Conservation (phyloP, 2,329 filamentous ascomycete genomes). For the Hyphodiscus sp. region DNA sequence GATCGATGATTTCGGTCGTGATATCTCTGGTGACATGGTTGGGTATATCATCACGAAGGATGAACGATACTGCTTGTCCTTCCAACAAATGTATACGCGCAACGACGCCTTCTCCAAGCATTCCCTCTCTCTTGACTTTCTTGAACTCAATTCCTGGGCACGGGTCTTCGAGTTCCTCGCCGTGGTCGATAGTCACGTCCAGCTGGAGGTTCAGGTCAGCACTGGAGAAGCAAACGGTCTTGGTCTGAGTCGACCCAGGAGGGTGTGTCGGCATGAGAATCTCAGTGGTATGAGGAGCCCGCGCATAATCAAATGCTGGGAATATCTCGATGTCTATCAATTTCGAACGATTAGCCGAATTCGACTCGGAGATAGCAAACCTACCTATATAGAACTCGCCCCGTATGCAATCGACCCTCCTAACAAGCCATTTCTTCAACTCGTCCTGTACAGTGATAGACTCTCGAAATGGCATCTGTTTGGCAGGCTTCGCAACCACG, state of each 20-base stretch:
- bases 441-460: conserved; percentile 49
- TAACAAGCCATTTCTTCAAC: conserved; percentile 64
- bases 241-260: conserved; percentile 40
- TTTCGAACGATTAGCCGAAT: neutral
- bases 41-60: conserved; percentile 56
- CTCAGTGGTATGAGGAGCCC: conserved; percentile 53
- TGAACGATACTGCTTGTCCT: conserved; percentile 63
- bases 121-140: conserved; percentile 43
- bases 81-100: conserved; percentile 54
- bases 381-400: conserved; percentile 55
- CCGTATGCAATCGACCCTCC: conserved; percentile 66
- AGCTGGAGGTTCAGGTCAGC: conserved; percentile 55
- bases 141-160: conserved; percentile 50
- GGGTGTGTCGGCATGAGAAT: conserved; percentile 41
- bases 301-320: conserved; percentile 66
- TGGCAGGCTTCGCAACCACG: conserved; percentile 42
- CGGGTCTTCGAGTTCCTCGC: conserved; percentile 39
- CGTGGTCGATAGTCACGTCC: conserved; percentile 59
- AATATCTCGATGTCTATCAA: conserved; percentile 60
- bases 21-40: conserved; percentile 52
- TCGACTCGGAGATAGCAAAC: conserved; percentile 1
- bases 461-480: conserved; percentile 48
- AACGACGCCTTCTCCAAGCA: conserved; percentile 56
- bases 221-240: conserved; percentile 57
- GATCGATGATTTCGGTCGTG: conserved; percentile 50